Conservation (phyloP, 257 asterid genomes). For the Voacanga thouarsii region DNA sequence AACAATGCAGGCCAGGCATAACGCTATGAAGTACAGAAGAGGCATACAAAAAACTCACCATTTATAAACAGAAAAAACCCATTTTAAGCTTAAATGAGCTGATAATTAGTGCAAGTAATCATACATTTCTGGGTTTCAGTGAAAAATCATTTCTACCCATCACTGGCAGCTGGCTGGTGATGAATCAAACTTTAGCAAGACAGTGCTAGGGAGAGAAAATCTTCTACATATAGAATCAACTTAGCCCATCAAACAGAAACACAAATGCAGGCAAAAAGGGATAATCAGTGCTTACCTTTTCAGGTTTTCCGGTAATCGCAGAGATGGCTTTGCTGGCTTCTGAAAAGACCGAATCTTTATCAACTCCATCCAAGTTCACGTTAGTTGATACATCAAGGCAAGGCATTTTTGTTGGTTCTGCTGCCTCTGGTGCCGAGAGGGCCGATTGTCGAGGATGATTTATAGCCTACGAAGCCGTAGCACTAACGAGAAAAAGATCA, state of each 20-base stretch:
- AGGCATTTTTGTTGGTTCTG: conserved; percentile 47
- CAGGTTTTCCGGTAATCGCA: conserved; percentile 62
- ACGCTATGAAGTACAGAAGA: too few species aligned
- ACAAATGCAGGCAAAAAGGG: neutral
- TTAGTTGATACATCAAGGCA: conserved; percentile 80
- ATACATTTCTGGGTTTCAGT: too few species aligned
- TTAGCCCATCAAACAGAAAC: neutral
- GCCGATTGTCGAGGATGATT: neutral
- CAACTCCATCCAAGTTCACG: conserved; percentile 60
- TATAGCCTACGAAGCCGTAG: too few species aligned
- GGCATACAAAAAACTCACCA: too few species aligned
- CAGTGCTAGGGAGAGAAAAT: neutral
- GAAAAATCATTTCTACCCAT: too few species aligned
- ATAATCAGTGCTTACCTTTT: conserved; percentile 35
- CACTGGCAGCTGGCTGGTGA: neutral
- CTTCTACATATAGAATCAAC: neutral
- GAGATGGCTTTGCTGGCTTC: conserved; percentile 61
- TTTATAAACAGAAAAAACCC: too few species aligned
- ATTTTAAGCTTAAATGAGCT: too few species aligned
- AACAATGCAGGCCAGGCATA: too few species aligned
- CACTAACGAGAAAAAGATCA: neutral
- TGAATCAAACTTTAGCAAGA: neutral
- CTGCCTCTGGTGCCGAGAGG: neutral
- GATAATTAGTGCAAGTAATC: too few species aligned
- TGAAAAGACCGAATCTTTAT: conserved; percentile 47